A percentile compares a stretch with the other conserved stretches of the same genome.
Evolutionary conservation across 1,284 basidiomycete genomes (phyloP).

Genomic region (Rhodotorula sp.): DNA sequence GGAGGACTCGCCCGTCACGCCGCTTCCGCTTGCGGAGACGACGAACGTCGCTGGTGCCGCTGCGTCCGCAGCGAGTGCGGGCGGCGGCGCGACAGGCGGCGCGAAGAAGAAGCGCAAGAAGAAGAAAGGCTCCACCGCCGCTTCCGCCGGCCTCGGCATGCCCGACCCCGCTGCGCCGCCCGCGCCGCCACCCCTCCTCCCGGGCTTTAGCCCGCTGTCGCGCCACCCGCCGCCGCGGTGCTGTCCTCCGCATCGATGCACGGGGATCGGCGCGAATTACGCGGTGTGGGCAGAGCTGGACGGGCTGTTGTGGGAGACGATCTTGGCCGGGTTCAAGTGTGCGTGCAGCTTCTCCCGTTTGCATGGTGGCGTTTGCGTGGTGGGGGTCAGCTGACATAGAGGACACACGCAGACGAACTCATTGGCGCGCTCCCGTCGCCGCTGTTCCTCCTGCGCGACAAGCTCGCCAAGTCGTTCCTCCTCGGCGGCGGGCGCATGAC

Average conservation of each 20-base stretch:
- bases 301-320: slow-evolving; percentile 31
- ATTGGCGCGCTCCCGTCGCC: slow-evolving; percentile 35
- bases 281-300: slow-evolving; percentile 33
- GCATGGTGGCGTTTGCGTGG: too few species aligned
- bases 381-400: too few species aligned
- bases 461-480: slow-evolving; percentile 33
- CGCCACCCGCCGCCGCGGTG: slow-evolving; percentile 27
- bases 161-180: neutral
- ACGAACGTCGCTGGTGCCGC: neutral
- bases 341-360: neutral
- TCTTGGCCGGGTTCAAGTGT: slow-evolving; percentile 38
- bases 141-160: neutral
- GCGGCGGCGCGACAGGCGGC: too few species aligned
- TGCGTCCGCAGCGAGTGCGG: too few species aligned
- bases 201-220: slow-evolving; percentile 24
- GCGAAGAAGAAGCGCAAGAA: slow-evolving; percentile 22
- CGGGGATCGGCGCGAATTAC: slow-evolving; percentile 26
- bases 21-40: neutral
- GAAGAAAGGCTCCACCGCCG: slow-evolving; percentile 10
- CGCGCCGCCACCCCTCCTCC: neutral
- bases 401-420: slow-evolving; percentile 37
- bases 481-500: slow-evolving; percentile 34
- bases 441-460: slow-evolving; percentile 30
- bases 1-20: neutral
- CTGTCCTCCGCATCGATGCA: slow-evolving; percentile 38